phyloP scores from a whole-genome alignment of 179 eudicot species.

The Actinidia arguta region DNA sequence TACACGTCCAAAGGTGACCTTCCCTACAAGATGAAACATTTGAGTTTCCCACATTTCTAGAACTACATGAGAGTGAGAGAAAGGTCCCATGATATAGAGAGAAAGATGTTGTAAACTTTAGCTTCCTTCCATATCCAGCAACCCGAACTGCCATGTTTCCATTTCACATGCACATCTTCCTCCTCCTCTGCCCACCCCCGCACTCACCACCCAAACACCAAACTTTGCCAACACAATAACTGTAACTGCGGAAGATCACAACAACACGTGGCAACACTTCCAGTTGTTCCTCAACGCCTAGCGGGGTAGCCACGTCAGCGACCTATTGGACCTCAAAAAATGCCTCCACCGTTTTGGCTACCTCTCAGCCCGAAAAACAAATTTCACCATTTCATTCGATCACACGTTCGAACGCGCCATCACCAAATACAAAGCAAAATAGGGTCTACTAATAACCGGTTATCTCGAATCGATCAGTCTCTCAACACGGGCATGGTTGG shows the following conservation, averaged over 20 bases:
- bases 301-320: conserved; percentile 43
- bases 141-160: conserved; percentile 17
- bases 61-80: conserved; percentile 10
- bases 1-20: background rate
- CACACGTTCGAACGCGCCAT: conserved; percentile 41
- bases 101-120: background rate
- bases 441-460: conserved; percentile 48
- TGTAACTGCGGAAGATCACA: conserved; percentile 18
- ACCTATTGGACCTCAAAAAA: conserved; percentile 52
- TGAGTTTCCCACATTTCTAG: conserved; percentile 15
- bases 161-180: background rate
- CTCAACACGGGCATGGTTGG: too few relatives aligned
- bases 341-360: conserved; percentile 68
- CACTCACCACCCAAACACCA: conserved; percentile 27
- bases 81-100: background rate
- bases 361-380: conserved; percentile 4
- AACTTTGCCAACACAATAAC: background rate
- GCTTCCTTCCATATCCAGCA: background rate
- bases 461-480: conserved; percentile 31
- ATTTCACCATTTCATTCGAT: conserved; percentile 47
- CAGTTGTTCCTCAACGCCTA: conserved; percentile 34
- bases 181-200: conserved; percentile 33
- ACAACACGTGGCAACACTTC: conserved; percentile 49
- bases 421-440: conserved; percentile 42
- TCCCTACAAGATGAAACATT: background rate